phyloP scores from a whole-genome alignment of 202 grass and related monocot species.

The Panicum hallii region DNA sequence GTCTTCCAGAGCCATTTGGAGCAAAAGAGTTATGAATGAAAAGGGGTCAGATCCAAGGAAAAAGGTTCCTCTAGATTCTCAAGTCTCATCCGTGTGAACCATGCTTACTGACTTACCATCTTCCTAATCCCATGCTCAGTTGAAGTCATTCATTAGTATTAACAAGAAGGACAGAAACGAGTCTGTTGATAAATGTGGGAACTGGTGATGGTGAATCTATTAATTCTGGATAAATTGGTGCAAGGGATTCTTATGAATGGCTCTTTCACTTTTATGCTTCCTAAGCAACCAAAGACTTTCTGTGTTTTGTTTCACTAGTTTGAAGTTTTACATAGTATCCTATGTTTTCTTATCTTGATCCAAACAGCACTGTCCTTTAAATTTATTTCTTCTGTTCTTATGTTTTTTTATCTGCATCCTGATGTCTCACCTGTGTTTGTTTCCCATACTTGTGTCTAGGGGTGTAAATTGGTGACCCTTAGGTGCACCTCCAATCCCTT shows the following conservation, averaged over 20 bases:
- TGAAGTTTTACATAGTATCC: not conserved
- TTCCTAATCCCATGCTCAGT: not conserved
- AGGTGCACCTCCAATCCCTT: too few relatives aligned
- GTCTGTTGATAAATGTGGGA: not conserved
- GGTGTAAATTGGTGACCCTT: too few relatives aligned
- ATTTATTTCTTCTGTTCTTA: not conserved
- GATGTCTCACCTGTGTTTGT: not conserved
- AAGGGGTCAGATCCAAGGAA: not conserved
- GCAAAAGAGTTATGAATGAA: not conserved
- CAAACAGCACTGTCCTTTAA: not conserved
- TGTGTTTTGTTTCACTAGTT: not conserved
- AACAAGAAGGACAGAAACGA: not conserved
- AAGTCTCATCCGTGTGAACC: not conserved
- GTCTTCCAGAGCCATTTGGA: not conserved
- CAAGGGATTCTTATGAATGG: not conserved
- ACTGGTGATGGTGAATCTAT: not conserved
- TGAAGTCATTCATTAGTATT: not conserved
- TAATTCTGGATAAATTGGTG: slow-evolving; percentile 2
- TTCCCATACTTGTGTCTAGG: too few relatives aligned
- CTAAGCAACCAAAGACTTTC: not conserved
- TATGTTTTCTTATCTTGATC: not conserved
- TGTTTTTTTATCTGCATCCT: not conserved
- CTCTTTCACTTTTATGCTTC: not conserved
- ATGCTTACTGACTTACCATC: not conserved
- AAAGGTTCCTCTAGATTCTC: not conserved